Evolutionary conservation across 768 basidiomycete species (phyloP).

Genomic region (Mycena galericulata): DNA sequence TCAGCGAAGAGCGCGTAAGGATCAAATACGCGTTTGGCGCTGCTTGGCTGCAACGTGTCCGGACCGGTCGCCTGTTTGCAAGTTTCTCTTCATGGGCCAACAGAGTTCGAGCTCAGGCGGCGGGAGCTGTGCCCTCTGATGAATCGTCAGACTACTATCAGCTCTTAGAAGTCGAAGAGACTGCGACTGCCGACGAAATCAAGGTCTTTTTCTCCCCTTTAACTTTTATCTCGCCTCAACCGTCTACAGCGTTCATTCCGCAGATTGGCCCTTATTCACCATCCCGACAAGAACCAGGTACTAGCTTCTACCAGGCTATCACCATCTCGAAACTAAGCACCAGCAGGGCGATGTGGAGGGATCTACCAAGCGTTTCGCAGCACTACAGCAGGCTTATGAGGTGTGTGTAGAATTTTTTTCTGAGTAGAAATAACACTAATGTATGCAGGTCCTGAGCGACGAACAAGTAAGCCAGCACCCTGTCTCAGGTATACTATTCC

Average conservation of each 20-base stretch:
- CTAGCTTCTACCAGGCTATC: neutral
- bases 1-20: too few species aligned
- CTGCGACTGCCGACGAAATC: slow-evolving; percentile 89
- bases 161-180: slow-evolving; percentile 83
- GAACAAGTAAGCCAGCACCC: slow-evolving; percentile 75
- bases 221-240: slow-evolving; percentile 4
- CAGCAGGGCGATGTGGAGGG: slow-evolving; percentile 75
- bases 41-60: too few species aligned
- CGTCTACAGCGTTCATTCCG: slow-evolving; percentile 81
- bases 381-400: slow-evolving; percentile 96
- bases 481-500: neutral
- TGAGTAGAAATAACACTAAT: neutral
- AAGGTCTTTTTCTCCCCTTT: slow-evolving; percentile 61
- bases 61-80: neutral
- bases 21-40: slow-evolving; percentile 4
- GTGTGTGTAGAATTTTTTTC: slow-evolving; percentile 54
- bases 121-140: slow-evolving; percentile 7
- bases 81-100: slow-evolving; percentile 25
- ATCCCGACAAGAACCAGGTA: slow-evolving; percentile 86
- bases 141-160: slow-evolving; percentile 81
- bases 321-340: neutral
- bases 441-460: slow-evolving; percentile 84
- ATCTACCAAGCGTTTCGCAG: slow-evolving; percentile 88
- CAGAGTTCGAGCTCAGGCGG: slow-evolving; percentile 15
- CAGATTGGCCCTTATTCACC: slow-evolving; percentile 84